phyloP scores from a whole-genome alignment of 371 early-diverging fungal genomes.

The Apophysomyces sp. region DNA sequence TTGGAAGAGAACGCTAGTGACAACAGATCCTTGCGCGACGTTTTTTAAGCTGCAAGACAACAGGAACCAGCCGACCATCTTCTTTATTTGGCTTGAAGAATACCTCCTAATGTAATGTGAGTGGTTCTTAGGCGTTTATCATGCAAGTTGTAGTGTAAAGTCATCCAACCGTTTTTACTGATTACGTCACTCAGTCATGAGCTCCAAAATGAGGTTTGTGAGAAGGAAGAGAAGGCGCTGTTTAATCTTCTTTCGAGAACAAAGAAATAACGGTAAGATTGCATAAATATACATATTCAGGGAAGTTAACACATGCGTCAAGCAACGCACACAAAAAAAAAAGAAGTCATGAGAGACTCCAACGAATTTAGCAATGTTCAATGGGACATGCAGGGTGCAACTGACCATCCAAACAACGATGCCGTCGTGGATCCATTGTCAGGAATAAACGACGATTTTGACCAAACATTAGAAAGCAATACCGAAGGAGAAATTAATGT shows the following conservation, averaged over 20 bases:
- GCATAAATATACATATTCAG: neutral
- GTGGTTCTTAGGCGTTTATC: too few species aligned
- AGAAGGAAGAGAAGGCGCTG: neutral
- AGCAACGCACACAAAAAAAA: neutral
- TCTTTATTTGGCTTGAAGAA: too few species aligned
- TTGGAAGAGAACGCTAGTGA: too few species aligned
- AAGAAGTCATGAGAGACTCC: conserved; percentile 17
- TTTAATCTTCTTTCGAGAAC: neutral
- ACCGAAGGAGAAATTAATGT: neutral
- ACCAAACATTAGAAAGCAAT: neutral
- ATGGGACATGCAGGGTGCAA: conserved; percentile 30
- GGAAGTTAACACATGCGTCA: neutral
- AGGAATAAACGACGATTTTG: conserved; percentile 6
- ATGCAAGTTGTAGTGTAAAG: too few species aligned
- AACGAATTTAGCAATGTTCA: conserved; percentile 35
- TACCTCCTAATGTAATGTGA: too few species aligned
- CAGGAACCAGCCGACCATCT: too few species aligned
- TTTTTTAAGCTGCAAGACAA: too few species aligned
- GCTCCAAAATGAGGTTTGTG: too few species aligned
- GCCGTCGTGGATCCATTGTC: conserved; percentile 10
- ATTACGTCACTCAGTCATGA: too few species aligned
- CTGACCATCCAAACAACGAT: neutral
- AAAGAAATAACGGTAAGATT: neutral
- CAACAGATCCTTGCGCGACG: too few species aligned
- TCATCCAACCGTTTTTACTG: too few species aligned